Evolutionary conservation across 768 basidiomycete species (phyloP).

Genomic region (Sporobolomyces phaffii): DNA sequence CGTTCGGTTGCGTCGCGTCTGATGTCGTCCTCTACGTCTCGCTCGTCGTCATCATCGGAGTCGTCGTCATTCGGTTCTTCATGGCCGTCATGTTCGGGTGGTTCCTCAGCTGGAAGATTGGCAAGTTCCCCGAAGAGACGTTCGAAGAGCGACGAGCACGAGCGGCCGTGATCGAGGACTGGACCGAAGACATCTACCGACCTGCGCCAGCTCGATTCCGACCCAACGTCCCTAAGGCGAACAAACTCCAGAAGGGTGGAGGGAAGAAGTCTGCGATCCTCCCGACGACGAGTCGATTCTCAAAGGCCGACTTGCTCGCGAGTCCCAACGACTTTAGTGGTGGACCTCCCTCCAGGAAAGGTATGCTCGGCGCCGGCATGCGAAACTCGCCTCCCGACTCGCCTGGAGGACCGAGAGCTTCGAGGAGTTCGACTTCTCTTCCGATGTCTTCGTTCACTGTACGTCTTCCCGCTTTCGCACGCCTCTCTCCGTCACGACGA

Average conservation of each 20-base stretch:
- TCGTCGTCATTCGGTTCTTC: constrained; percentile 85
- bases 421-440: constrained; percentile 76
- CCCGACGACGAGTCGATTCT: constrained; percentile 54
- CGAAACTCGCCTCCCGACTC: constrained; percentile 63
- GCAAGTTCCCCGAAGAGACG: constrained; percentile 86
- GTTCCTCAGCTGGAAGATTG: constrained; percentile 95
- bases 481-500: constrained; percentile 42
- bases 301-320: constrained; percentile 59
- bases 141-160: constrained; percentile 87
- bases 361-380: constrained; percentile 44
- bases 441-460: constrained; percentile 47
- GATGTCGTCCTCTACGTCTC: constrained; percentile 90
- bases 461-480: neutral
- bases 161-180: constrained; percentile 84
- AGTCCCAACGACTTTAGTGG: constrained; percentile 6
- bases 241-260: constrained; percentile 43
- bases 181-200: constrained; percentile 91
- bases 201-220: constrained; percentile 85
- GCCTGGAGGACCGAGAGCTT: constrained; percentile 59
- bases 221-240: constrained; percentile 67
- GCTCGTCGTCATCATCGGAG: constrained; percentile 93
- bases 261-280: constrained; percentile 47
- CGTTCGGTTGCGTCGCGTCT: constrained; percentile 93
- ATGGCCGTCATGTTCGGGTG: constrained; percentile 97
- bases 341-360: constrained; percentile 20